phyloP scores from a whole-genome alignment of 2,329 filamentous ascomycete species.

The Claviceps purpurea region DNA sequence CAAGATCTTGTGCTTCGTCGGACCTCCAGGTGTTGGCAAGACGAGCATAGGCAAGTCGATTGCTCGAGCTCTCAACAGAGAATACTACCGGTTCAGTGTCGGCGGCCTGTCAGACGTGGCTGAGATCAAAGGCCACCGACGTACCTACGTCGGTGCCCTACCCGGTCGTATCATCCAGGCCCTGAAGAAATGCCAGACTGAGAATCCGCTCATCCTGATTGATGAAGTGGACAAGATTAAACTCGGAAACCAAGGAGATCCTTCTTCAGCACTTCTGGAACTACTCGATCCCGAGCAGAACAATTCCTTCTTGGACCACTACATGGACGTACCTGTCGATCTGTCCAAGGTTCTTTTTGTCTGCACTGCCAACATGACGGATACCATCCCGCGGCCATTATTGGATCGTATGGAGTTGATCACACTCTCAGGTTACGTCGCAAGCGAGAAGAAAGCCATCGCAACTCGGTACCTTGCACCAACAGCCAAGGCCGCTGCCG shows the following conservation, averaged over 20 bases:
- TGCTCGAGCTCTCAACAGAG: conserved; percentile 79
- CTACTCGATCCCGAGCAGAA: conserved; percentile 95
- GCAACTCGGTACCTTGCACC: conserved; percentile 86
- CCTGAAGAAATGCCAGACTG: conserved; percentile 96
- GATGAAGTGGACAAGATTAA: conserved; percentile 99
- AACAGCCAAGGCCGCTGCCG: conserved; percentile 85
- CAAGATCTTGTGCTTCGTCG: conserved; percentile 96
- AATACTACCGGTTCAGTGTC: conserved; percentile 98
- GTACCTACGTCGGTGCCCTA: conserved; percentile 91
- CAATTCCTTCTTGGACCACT: conserved; percentile 92
- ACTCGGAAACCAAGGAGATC: conserved; percentile 89
- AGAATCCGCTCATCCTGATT: conserved; percentile 92
- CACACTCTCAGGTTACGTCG: conserved; percentile 86
- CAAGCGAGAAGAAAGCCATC: conserved; percentile 98
- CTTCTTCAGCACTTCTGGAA: conserved; percentile 85
- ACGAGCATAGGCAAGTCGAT: conserved; percentile 99
- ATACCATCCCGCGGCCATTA: conserved; percentile 88
- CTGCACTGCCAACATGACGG: conserved; percentile 97
- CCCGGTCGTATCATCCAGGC: conserved; percentile 96
- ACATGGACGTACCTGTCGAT: conserved; percentile 96
- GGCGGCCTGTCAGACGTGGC: conserved; percentile 94
- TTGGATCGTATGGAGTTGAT: conserved; percentile 98
- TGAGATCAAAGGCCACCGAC: conserved; percentile 93
- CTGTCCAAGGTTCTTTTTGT: conserved; percentile 96
- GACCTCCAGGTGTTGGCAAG: conserved; percentile 93